Conservation (phyloP, 225 moss, liverwort and hornwort genomes). For the Marchantia paleacea region DNA sequence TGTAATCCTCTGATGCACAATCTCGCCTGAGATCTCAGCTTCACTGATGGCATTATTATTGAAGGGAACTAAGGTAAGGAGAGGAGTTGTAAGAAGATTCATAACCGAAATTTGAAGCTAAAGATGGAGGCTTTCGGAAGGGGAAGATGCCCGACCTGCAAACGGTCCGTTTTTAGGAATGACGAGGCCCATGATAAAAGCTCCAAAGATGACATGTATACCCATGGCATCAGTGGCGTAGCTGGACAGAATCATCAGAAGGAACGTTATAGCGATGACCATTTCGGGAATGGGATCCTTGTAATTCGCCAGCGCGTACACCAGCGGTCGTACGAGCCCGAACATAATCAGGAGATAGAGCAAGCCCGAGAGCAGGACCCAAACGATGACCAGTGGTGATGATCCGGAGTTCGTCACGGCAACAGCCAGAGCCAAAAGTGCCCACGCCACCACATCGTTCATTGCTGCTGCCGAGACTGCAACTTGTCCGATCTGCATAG, state of each 20-base stretch:
- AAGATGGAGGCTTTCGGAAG: background rate
- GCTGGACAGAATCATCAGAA: conserved; percentile 34
- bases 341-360: conserved; percentile 35
- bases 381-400: conserved; percentile 37
- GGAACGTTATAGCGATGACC: conserved; percentile 30
- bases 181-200: conserved; percentile 45
- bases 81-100: background rate
- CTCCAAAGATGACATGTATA: conserved; percentile 46
- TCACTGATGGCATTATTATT: too few species aligned
- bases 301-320: conserved; percentile 29
- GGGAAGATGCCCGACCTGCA: conserved; percentile 24
- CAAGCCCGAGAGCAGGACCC: conserved; percentile 31
- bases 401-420: conserved; percentile 37
- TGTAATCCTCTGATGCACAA: background rate
- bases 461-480: conserved; percentile 47
- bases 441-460: conserved; percentile 49
- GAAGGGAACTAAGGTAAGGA: background rate
- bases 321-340: conserved; percentile 29
- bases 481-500: conserved; percentile 40
- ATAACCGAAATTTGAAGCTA: background rate
- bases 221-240: conserved; percentile 44
- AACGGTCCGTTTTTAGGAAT: conserved; percentile 42
- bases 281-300: conserved; percentile 38
- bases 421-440: conserved; percentile 45
- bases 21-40: background rate